Evolutionary conservation across 345 rosid species (phyloP), one percentile per base, ranked within the genome.

Genomic region (Erysimum cheiranthoides): DNA sequence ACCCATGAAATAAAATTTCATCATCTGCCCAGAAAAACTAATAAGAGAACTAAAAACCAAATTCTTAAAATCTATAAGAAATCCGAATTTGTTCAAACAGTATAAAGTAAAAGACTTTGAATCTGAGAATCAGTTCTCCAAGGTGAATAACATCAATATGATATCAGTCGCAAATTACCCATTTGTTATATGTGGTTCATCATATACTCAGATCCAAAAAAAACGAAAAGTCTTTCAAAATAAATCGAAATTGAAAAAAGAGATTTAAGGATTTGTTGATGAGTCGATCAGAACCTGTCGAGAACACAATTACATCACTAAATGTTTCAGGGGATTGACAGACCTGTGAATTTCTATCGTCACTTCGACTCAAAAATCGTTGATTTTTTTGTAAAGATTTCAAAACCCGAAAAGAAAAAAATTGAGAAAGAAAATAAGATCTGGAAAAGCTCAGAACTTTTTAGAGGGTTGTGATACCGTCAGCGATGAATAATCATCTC

Each of bases 61-160:
- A 50, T 0, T 4, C 13, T 50, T 5, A 3, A 16, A 31, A 13
- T 38, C 5, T 21, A 31, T 0, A n/a, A 9, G 0, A 56, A 54
- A 73, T 1, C 0, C 14, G 11, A 51, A 39, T 13, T 2, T 39
- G 36, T 1, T 27, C 0, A 1, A 49, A 14, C 25, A 18, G 5
- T 0, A 25, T 16, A n/a, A 58, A 35, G 25, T 21, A 21, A 1
- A 0, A 25, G 16, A 32, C 5, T 30, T 10, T 6, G 42, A 61
- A 72, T 66, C 73, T 66, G 78, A 42, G 69, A 38, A 73, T 73
- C 81, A 78, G 81, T 66, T 78, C 78, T 78, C 81, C 81, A 78
- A 78, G 78, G 81, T 73, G 78, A 78, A 73, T 71, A 71, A 61
- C 81, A 78, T 78, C 81, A 78, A 72, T 60, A 8, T 66, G 10